Evolutionary conservation across 2,329 filamentous ascomycete species (phyloP), one percentile per base, ranked within the genome.

Genomic region (Podosphaera leucotricha): DNA sequence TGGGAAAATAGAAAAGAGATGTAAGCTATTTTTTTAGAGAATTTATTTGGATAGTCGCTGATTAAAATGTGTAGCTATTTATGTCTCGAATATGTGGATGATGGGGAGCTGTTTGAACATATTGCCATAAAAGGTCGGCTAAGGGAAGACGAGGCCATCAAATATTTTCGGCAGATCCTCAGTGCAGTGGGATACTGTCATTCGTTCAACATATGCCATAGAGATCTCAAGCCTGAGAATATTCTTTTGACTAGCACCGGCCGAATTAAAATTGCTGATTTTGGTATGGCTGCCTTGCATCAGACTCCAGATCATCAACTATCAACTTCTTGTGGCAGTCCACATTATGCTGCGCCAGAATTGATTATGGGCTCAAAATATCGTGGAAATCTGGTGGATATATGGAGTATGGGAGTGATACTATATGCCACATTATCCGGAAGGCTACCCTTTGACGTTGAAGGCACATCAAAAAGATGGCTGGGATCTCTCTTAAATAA

Each of bases 1-100:
- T 98, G 87, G 87, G 90, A 98, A 63, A 95, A 94, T 57, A 72
- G 82, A 19, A 81, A 84, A 46, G 86, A 98, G 61, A 77, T 98
- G 82, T 94, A 67, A 65, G 81, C 63, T 18, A 18, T 20, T 22
- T 6, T 20, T 8, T 20, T 15, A n/a, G 6, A 40, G 26, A 40
- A 26, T 30, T 19, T 10, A 3, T 10, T 16, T 15, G 8, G 30
- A 10, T 10, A 7, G 8, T 10, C 6, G n/a, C 6, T 24, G 19
- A 36, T 39, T 40, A 22, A 36, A 18, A 22, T 16, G 5, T 19
- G 5, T 50, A 94, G 86, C 46, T 95, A 95, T 59, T 70, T 98
- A 36, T 85, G 98, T 46, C 77, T 95, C 48, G 90, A 98, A 60
- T 92, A 85, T 53, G 80, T 93, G 47, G 75, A 92, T 53, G 76